These are phyloP conservation scores for Chalciporus piperatus DNA, from an alignment of 768 basidiomycete species.

Conservation along the genomic window DNA sequence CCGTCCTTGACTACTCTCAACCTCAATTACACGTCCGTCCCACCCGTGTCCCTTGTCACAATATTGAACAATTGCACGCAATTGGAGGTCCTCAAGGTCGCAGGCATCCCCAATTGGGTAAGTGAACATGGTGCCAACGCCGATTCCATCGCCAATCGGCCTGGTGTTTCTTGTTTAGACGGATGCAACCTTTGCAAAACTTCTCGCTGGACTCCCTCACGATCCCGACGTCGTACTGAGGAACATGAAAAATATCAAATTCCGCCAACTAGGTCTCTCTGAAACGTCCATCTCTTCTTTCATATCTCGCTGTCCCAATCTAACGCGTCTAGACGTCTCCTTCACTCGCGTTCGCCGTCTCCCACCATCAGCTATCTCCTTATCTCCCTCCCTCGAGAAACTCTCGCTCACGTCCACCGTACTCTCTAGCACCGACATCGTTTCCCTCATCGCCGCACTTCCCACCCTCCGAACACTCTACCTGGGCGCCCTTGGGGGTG, in stretches of 20 bases:
- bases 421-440: conserved; percentile 39
- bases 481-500: conserved; percentile 57
- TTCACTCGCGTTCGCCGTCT: conserved; percentile 54
- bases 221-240: conserved; percentile 27
- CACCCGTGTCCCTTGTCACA: conserved; percentile 45
- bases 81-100: conserved; percentile 58
- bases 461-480: conserved; percentile 47
- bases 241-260: conserved; percentile 52
- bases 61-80: conserved; percentile 37
- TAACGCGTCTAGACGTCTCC: conserved; percentile 59
- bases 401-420: conserved; percentile 60
- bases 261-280: conserved; percentile 52
- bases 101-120: conserved; percentile 62
- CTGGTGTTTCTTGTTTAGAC: conserved; percentile 38
- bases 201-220: conserved; percentile 31
- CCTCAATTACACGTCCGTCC: conserved; percentile 57
- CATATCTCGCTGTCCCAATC: conserved; percentile 44
- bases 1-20: conserved; percentile 47
- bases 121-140: conserved; percentile 13
- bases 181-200: conserved; percentile 50
- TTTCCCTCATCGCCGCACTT: conserved; percentile 38
- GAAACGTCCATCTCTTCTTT: conserved; percentile 46
- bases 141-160: too few relatives aligned
- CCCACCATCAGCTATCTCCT: not conserved
- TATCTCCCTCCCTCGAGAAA: conserved; percentile 45